Evolutionary conservation across 2,329 filamentous ascomycete genomes (phyloP), one percentile per base, ranked within the genome.

Genomic region (Escovopsis sp.): DNA sequence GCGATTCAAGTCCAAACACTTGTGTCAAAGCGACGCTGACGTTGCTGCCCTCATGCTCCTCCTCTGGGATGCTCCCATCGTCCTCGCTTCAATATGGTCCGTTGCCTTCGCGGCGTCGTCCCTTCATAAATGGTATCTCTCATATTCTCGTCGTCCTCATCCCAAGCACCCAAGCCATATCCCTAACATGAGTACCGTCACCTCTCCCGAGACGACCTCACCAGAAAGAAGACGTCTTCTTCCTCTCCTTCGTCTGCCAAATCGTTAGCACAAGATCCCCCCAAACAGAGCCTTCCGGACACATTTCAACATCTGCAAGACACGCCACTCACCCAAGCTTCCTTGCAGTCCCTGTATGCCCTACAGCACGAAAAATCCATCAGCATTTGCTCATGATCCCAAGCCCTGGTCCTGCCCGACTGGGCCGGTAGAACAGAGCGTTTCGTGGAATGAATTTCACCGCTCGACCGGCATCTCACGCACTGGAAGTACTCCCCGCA

Each of bases 401-500:
- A 4, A 21, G 27, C 25, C 31, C 18, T 6, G 10, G 19, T n/a
- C 13, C 27, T 29, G 25, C 23, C 11, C 31, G 16, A 21, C 30
- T 9, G 11, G 21, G 8, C 21, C 21, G 4, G 3, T 5, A 15
- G 26, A 13, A 9, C 14, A 19, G 16, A 15, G 10, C 11, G 1
- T n/a, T n/a, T n/a, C n/a, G n/a, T n/a, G n/a, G n/a, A n/a, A n/a
- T n/a, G n/a, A n/a, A n/a, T n/a, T n/a, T n/a, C n/a, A n/a, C n/a
- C n/a, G n/a, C n/a, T n/a, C n/a, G n/a, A n/a, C n/a, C n/a, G n/a
- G n/a, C n/a, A n/a, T n/a, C n/a, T n/a, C 13, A 60, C 82, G 60
- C 55, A 94, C 86, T 94, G 84, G 53, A 98, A 96, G 54, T 92
- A 96, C 56, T 96, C 88, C 44, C 70, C 68, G 54, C 90, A 98